These are phyloP conservation scores for Serendipita indica DNA, from an alignment of 768 basidiomycete genomes.

Conservation along the genomic window DNA sequence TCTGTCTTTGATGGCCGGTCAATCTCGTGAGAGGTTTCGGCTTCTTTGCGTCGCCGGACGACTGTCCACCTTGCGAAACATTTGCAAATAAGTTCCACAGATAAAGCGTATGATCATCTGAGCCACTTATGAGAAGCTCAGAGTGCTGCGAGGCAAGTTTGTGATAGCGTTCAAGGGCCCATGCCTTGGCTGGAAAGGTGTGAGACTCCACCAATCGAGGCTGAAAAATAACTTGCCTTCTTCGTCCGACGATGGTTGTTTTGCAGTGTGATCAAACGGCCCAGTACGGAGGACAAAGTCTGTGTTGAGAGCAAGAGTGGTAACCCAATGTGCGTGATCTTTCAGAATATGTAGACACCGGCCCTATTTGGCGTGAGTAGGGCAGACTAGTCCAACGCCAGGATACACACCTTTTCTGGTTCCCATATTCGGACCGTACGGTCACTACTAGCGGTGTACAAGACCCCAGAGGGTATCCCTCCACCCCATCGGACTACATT, in stretches of 20 bases:
- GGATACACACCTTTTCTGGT: conserved; percentile 44
- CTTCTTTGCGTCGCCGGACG: conserved; percentile 30
- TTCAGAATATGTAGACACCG: conserved; percentile 70
- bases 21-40: conserved; percentile 62
- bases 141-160: conserved; percentile 44
- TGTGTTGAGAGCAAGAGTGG: conserved; percentile 86
- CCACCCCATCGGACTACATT: conserved; percentile 97
- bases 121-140: conserved; percentile 85
- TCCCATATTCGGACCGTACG: conserved; percentile 92
- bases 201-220: background rate
- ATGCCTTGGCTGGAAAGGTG: conserved; percentile 50
- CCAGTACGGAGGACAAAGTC: conserved; percentile 92
- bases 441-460: conserved; percentile 94
- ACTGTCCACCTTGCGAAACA: conserved; percentile 17
- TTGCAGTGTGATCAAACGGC: conserved; percentile 80
- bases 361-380: conserved; percentile 38
- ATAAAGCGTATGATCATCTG: conserved; percentile 96
- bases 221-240: conserved; percentile 60
- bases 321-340: conserved; percentile 99
- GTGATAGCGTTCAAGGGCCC: conserved; percentile 68
- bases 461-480: conserved; percentile 50
- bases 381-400: background rate
- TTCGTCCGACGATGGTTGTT: conserved; percentile 61
- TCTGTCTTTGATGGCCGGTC: conserved; percentile 89
- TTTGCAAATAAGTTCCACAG: conserved; percentile 75